phyloP scores from a whole-genome alignment of 108 stramenopile species.

The Skeletonema grethae region DNA sequence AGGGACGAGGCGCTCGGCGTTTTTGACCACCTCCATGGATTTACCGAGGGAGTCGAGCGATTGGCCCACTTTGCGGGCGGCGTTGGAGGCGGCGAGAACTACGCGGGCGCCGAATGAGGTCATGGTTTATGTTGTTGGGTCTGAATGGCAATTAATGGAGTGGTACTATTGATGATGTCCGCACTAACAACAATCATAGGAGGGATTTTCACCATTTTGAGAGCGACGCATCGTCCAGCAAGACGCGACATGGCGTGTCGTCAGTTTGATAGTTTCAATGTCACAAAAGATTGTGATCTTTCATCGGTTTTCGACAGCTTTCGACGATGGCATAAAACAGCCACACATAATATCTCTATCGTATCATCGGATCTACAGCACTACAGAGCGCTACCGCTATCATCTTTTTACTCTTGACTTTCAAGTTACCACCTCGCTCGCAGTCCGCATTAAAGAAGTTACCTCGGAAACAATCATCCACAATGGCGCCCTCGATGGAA shows the following conservation, averaged over 20 bases:
- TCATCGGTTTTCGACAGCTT: too few relatives aligned
- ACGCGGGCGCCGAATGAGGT: constrained; percentile 62
- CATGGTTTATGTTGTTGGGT: constrained; percentile 21
- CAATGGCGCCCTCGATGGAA: constrained; percentile 47
- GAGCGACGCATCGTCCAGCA: too few relatives aligned
- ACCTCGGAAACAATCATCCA: background rate
- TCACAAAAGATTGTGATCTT: too few relatives aligned
- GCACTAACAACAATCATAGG: too few relatives aligned
- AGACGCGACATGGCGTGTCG: too few relatives aligned
- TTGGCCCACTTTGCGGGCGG: constrained; percentile 67
- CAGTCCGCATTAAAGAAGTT: too few relatives aligned
- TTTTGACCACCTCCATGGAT: constrained; percentile 82
- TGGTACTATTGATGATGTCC: background rate
- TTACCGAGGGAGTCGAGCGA: constrained; percentile 67
- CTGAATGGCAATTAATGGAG: too few relatives aligned
- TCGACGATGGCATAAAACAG: background rate
- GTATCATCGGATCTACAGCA: background rate
- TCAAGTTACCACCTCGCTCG: too few relatives aligned
- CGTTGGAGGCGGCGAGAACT: constrained; percentile 71
- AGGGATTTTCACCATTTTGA: too few relatives aligned
- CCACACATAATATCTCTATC: too few relatives aligned
- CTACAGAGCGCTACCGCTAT: background rate
- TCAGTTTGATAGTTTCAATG: too few relatives aligned
- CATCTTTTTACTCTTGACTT: background rate
- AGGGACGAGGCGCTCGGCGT: constrained; percentile 82